These are phyloP conservation scores for Wilcoxina mikolae DNA, from an alignment of 495 filamentous ascomycete genomes.

Conservation along the genomic window DNA sequence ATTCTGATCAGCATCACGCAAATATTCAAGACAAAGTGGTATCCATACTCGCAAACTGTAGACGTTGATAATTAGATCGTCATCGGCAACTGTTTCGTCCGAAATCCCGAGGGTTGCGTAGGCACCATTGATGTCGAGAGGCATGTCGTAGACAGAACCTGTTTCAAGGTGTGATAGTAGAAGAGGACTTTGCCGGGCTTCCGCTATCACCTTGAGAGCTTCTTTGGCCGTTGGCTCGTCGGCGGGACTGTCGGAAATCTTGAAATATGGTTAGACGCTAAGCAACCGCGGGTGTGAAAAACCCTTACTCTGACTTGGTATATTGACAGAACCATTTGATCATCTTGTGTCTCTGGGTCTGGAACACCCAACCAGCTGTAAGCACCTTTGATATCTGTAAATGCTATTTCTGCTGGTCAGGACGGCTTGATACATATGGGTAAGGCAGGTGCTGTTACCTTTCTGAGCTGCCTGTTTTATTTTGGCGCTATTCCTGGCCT, in stretches of 20 bases:
- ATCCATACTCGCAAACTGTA: conserved; percentile 22
- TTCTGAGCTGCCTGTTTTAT: conserved; percentile 17
- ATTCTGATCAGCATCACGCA: background rate
- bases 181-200: conserved; percentile 20
- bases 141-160: conserved; percentile 17
- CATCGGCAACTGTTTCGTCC: conserved; percentile 20
- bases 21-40: background rate
- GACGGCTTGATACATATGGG: background rate
- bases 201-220: conserved; percentile 23
- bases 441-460: conserved; percentile 6
- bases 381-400: conserved; percentile 18
- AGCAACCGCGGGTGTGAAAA: background rate
- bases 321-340: conserved; percentile 20
- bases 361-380: conserved; percentile 20
- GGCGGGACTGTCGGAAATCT: conserved; percentile 22
- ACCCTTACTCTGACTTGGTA: conserved; percentile 19
- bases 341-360: conserved; percentile 8
- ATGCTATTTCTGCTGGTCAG: conserved; percentile 11
- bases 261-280: conserved; percentile 5
- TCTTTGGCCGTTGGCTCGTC: conserved; percentile 24
- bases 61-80: conserved; percentile 21
- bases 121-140: conserved; percentile 18
- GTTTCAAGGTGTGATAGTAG: conserved; percentile 21
- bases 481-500: conserved; percentile 16
- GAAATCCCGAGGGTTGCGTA: conserved; percentile 22